Evolutionary conservation across 768 basidiomycete genomes (phyloP).

Genomic region (Podaxis sp.): DNA sequence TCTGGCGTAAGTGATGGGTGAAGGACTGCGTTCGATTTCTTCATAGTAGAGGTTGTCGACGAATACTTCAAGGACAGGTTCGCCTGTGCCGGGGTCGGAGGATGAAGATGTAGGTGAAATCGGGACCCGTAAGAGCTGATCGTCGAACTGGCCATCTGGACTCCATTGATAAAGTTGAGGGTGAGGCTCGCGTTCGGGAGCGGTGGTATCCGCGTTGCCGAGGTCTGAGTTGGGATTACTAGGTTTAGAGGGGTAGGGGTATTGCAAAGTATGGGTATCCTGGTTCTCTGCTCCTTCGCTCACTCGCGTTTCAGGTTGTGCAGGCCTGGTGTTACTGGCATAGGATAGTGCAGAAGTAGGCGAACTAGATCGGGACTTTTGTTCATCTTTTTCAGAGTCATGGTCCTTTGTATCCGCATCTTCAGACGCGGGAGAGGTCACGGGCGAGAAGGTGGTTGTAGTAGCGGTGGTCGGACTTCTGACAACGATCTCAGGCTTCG

Average conservation of each 20-base stretch:
- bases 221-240: background rate
- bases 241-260: background rate
- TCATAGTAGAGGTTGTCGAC: conserved; percentile 7
- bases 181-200: background rate
- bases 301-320: background rate
- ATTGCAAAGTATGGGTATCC: background rate
- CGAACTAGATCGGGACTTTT: background rate
- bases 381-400: too few relatives aligned
- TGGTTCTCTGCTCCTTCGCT: background rate
- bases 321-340: background rate
- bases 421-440: background rate
- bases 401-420: background rate
- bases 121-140: conserved; percentile 1
- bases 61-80: conserved; percentile 3
- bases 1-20: conserved; percentile 5
- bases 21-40: conserved; percentile 5
- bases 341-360: background rate
- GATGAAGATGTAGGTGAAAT: background rate
- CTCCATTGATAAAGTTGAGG: background rate
- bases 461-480: conserved; percentile 4
- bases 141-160: background rate
- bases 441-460: background rate
- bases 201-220: background rate
- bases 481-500: background rate
- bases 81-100: background rate